A percentile compares a stretch with the other conserved stretches of the same genome.
Conservation (phyloP, 2,329 filamentous ascomycete genomes). For the Fusarium euwallaceae region DNA sequence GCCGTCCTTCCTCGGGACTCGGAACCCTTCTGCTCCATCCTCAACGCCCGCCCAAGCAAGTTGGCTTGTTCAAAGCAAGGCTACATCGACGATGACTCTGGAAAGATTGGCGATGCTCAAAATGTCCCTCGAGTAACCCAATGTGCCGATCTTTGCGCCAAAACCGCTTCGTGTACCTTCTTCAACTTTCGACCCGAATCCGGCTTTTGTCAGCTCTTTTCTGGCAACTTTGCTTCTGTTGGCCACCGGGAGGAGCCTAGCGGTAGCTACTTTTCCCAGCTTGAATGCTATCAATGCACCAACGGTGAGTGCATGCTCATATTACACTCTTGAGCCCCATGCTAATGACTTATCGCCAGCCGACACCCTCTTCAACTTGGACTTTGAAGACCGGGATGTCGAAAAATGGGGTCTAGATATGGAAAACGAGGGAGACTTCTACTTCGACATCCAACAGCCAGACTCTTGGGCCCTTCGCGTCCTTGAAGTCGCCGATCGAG, state of each 20-base stretch:
- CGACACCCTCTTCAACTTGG: background rate
- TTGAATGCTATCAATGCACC: background rate
- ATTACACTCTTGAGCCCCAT: too few species aligned
- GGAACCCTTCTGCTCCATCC: background rate
- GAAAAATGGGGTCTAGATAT: background rate
- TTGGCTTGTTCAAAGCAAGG: background rate
- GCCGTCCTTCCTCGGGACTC: background rate
- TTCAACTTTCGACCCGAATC: background rate
- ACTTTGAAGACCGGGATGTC: background rate
- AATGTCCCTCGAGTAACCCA: background rate
- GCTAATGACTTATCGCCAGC: background rate
- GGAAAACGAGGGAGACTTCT: background rate
- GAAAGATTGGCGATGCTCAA: background rate
- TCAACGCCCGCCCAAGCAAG: background rate
- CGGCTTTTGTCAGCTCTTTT: background rate
- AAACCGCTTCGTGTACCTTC: background rate
- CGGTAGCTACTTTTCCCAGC: background rate
- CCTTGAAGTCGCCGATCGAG: background rate
- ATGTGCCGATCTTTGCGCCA: background rate
- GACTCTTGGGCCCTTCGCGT: background rate
- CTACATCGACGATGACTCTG: background rate
- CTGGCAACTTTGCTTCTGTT: background rate
- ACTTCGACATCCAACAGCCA: background rate
- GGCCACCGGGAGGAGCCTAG: background rate
- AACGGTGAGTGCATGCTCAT: background rate